These are phyloP conservation scores for Carex myosuroides DNA, from an alignment of 176 grass and related monocot genomes.

Conservation along the genomic window DNA sequence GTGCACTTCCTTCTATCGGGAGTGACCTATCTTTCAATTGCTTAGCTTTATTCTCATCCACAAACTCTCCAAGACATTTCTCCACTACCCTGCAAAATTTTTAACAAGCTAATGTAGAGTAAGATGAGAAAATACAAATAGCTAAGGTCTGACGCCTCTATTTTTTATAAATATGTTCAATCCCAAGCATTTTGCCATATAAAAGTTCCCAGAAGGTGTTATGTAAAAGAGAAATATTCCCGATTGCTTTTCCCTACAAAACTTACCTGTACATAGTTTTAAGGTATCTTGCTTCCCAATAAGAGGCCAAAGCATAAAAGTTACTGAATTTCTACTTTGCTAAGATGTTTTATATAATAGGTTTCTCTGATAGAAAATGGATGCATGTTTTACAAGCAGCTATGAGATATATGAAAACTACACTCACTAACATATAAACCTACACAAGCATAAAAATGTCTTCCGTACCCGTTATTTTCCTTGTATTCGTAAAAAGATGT, in stretches of 20 bases:
- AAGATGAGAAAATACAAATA: not conserved
- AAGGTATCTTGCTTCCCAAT: not conserved
- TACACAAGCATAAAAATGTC: not conserved
- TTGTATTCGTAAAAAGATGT: not conserved
- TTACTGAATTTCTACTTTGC: no score
- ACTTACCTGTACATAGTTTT: not conserved
- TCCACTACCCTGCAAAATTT: constrained; percentile 48
- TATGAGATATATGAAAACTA: no score
- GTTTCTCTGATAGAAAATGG: not conserved
- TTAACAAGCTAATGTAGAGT: not conserved
- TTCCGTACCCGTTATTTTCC: not conserved
- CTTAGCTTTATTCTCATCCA: constrained; percentile 81
- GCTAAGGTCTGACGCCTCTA: not conserved
- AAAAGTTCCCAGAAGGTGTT: not conserved
- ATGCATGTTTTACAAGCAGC: not conserved
- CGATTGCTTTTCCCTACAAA: not conserved
- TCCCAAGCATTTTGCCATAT: not conserved
- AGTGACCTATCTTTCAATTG: constrained; percentile 68
- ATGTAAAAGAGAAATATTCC: not conserved
- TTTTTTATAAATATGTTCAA: not conserved
- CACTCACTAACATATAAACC: no score
- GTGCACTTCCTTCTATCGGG: constrained; percentile 72
- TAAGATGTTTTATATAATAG: not conserved
- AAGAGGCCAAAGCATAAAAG: not conserved
- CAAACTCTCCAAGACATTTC: constrained; percentile 73